Evolutionary conservation across 148 eudicot species (phyloP).

Genomic region (Camellia granthamiana): DNA sequence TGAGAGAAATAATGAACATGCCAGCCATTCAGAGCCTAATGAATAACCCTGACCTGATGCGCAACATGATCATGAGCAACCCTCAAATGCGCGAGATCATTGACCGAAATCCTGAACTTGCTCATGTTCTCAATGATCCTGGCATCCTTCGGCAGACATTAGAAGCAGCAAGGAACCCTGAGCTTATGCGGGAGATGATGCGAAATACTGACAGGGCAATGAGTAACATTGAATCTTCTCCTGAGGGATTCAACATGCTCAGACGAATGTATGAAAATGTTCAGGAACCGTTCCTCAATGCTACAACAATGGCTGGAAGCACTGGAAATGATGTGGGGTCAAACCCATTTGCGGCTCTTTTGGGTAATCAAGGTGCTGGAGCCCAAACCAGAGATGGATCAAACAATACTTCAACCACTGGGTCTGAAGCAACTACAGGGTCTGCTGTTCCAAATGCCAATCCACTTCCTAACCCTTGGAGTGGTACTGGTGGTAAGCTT

Average conservation of each 20-base stretch:
- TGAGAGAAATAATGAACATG: conserved; percentile 94
- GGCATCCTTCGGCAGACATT: conserved; percentile 87
- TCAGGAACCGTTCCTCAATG: conserved; percentile 94
- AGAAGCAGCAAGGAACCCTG: conserved; percentile 96
- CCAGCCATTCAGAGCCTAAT: conserved; percentile 89
- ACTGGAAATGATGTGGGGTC: conserved; percentile 52
- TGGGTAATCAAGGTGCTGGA: conserved; percentile 73
- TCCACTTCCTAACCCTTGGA: conserved; percentile 96
- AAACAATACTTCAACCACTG: conserved; percentile 59
- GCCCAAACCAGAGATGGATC: conserved; percentile 56
- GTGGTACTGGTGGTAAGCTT: conserved; percentile 60
- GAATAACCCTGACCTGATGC: conserved; percentile 91
- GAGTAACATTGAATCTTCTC: conserved; percentile 97
- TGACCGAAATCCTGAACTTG: conserved; percentile 95
- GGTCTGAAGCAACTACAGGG: conserved; percentile 51
- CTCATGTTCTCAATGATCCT: conserved; percentile 90
- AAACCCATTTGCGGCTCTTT: conserved; percentile 85
- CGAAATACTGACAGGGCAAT: conserved; percentile 98
- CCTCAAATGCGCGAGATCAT: conserved; percentile 98
- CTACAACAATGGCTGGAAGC: conserved; percentile 76
- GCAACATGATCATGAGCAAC: conserved; percentile 81
- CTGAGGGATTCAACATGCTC: conserved; percentile 97
- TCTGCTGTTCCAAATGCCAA: conserved; percentile 62
- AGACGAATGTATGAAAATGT: conserved; percentile 99
- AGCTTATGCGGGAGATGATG: conserved; percentile 99